A percentile compares a stretch with the other conserved stretches of the same genome.
These are phyloP conservation scores for Truncatella angustata DNA, from an alignment of 2,329 filamentous ascomycete species.

Conservation along the genomic window DNA sequence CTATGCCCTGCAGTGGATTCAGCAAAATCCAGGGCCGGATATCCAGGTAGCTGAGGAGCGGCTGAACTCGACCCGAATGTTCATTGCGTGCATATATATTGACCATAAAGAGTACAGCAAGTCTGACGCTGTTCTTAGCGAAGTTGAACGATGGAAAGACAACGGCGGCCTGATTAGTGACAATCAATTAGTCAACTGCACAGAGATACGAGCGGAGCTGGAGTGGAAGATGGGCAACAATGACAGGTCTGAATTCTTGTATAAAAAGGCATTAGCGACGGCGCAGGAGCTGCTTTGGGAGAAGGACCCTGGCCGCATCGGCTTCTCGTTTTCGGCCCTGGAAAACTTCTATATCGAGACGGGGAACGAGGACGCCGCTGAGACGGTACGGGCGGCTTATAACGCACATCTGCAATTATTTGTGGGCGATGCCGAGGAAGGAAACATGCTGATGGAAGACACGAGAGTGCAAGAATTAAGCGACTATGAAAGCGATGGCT, in stretches of 20 bases:
- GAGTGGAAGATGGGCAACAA: neutral
- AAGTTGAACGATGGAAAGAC: neutral
- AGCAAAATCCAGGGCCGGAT: neutral
- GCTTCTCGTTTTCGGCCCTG: neutral
- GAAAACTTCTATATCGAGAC: constrained; percentile 4
- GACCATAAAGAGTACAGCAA: neutral
- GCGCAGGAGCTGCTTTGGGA: neutral
- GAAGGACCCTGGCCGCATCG: neutral
- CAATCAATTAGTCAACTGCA: neutral
- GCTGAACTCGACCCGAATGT: constrained; percentile 1
- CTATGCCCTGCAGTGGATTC: neutral
- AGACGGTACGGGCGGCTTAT: neutral
- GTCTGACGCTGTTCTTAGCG: neutral
- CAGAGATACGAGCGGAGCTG: neutral
- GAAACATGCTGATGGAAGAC: neutral
- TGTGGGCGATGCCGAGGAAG: neutral
- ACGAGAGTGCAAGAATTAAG: neutral
- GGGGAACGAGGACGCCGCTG: neutral
- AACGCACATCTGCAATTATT: neutral
- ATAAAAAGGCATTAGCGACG: neutral
- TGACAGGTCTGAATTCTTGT: neutral
- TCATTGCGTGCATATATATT: neutral
- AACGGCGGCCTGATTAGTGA: neutral
- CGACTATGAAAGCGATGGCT: neutral
- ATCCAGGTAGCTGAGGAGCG: neutral